Percentiles rank a stretch among this genome's conserved stretches.
These are phyloP conservation scores for Backusella tuberculispora DNA, from an alignment of 192 early-diverging fungal species.

Conservation along the genomic window DNA sequence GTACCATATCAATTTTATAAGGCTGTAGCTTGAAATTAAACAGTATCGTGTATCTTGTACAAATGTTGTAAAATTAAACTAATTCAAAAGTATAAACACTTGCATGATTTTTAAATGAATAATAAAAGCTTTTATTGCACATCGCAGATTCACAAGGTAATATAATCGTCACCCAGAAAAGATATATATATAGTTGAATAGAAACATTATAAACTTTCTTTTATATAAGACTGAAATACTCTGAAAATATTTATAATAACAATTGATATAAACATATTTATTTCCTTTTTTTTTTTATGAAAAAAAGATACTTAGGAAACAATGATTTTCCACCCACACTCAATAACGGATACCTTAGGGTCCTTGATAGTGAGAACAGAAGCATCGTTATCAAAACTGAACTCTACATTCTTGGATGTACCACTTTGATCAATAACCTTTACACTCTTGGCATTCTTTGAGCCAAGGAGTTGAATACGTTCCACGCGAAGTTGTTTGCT, in stretches of 20 bases:
- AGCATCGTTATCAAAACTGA: conserved; percentile 12
- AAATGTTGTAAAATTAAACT: too few species aligned
- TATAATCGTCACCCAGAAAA: too few species aligned
- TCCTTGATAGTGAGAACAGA: conserved; percentile 17
- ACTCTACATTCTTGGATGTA: not conserved
- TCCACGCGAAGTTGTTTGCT: conserved; percentile 45
- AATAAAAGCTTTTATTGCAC: too few species aligned
- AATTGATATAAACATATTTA: not conserved
- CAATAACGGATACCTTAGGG: conserved; percentile 24
- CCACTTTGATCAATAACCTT: not conserved
- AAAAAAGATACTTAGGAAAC: conserved; percentile 7
- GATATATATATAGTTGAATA: too few species aligned
- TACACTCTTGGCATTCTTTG: not conserved
- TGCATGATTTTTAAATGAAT: too few species aligned
- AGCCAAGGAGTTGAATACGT: conserved; percentile 47
- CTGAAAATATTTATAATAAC: not conserved
- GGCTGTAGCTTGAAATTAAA: too few species aligned
- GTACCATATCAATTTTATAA: too few species aligned
- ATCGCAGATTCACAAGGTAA: too few species aligned
- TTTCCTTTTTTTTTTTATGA: not conserved
- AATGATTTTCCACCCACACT: conserved; percentile 24
- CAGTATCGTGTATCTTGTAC: too few species aligned
- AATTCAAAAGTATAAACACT: too few species aligned
- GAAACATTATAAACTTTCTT: too few species aligned
- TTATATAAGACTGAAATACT: too few species aligned